These are phyloP conservation scores for Annulohypoxylon truncatum DNA, from an alignment of 2,329 filamentous ascomycete genomes.

Conservation along the genomic window DNA sequence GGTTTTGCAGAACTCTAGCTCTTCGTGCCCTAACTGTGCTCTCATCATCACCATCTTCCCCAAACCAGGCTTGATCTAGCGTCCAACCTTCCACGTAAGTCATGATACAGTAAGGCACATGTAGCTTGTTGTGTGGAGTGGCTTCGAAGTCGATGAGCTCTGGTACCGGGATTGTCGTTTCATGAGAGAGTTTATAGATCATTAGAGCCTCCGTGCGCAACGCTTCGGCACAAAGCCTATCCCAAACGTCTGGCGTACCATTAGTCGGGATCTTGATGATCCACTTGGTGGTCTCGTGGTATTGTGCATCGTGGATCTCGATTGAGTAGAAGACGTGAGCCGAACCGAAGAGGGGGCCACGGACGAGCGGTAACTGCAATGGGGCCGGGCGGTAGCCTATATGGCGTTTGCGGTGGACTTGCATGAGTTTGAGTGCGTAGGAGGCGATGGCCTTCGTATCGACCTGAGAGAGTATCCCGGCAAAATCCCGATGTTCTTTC, in stretches of 20 bases:
- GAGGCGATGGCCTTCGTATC: slow-evolving; percentile 36
- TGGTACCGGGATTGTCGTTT: slow-evolving; percentile 40
- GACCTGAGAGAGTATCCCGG: slow-evolving; percentile 36
- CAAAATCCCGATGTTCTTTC: slow-evolving; percentile 31
- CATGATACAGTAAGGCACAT: slow-evolving; percentile 39
- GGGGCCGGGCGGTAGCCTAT: neutral
- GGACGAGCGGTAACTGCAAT: slow-evolving; percentile 10
- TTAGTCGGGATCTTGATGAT: slow-evolving; percentile 44
- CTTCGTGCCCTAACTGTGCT: slow-evolving; percentile 10
- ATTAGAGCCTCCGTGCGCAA: slow-evolving; percentile 41
- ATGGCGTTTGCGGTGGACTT: slow-evolving; percentile 12
- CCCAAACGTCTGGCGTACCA: slow-evolving; percentile 40
- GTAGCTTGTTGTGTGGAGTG: slow-evolving; percentile 31
- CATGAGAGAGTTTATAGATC: slow-evolving; percentile 38
- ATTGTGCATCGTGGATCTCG: slow-evolving; percentile 23
- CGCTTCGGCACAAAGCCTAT: slow-evolving; percentile 29
- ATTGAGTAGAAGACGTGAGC: slow-evolving; percentile 43
- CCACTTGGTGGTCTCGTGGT: slow-evolving; percentile 32
- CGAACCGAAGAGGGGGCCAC: slow-evolving; percentile 39
- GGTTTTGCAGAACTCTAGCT: slow-evolving; percentile 29
- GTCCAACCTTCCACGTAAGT: slow-evolving; percentile 37
- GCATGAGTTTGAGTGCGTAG: slow-evolving; percentile 33
- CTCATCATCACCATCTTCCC: neutral
- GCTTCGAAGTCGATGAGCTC: slow-evolving; percentile 42
- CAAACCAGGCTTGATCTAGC: slow-evolving; percentile 45